Base-by-base conservation (phyloP, 2,329 filamentous ascomycete species). In the Xylaria sp. region DNA sequence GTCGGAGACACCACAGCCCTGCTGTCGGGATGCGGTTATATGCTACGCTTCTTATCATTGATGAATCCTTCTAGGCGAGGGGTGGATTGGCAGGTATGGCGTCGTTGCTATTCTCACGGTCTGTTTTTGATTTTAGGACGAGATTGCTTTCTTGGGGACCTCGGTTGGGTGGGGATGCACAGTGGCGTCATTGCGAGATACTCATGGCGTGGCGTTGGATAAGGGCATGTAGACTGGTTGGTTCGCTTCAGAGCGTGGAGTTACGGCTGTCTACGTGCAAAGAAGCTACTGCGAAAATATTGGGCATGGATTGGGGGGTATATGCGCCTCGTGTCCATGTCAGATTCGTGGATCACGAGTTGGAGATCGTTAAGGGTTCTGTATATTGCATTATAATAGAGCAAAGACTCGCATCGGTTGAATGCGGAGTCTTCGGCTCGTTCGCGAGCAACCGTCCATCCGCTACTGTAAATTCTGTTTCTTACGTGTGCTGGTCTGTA, bases 171-270 rank as follows among this genome's bases (percentile, higher is more conserved):
- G n/a, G 27, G 44, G 44, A 47, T 29, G 43, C 43, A 46, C 43
- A 29, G 15, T 29, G 23, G 41, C 23, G 41, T 46, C 41, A 27
- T 46, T 2, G 15, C 5, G 35, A 17, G 3, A 46, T 9, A 33
- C 33, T 35, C 46, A 48, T 48, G 29, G 29, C 19, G 19, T 35
- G 46, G 46, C 46, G 46, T 48, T 48, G 29, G 25, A 35, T 35
- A 29, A 35, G 46, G 29, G 35, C 43, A 54, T 37, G 43, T 55
- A 55, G 51, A 60, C 58, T 23, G 44, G 43, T 33, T 52, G 57
- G 19, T 51, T 60, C 56, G 51, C 44, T 60, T 60, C 43, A 54
- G 41, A 60, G 58, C 58, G 51, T 46, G 58, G 58, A 60, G 58
- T 60, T 60, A 49, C 37, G 58, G 57, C 5, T 47, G 25, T 29